Percentiles rank a stretch among this genome's conserved stretches.
These are phyloP conservation scores for Phytophthora cajani DNA, from an alignment of 352 stramenopile genomes.

Conservation along the genomic window DNA sequence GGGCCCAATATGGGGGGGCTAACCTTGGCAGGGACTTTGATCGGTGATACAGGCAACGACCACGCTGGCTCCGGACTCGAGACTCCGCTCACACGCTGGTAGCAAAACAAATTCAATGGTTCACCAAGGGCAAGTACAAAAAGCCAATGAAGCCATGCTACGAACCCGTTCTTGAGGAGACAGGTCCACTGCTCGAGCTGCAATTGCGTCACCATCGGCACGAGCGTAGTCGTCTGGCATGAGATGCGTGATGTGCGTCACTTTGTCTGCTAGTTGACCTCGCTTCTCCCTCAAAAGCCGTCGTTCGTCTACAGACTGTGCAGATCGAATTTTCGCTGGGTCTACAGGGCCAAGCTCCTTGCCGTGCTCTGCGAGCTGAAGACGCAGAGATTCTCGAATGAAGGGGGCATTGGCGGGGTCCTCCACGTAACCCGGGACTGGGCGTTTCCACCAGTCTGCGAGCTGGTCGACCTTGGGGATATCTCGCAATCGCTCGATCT, in stretches of 20 bases:
- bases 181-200: constrained; percentile 39
- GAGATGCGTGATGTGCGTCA: constrained; percentile 47
- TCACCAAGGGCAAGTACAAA: neutral
- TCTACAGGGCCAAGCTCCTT: constrained; percentile 48
- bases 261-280: constrained; percentile 49
- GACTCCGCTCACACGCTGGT: constrained; percentile 13
- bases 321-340: constrained; percentile 50
- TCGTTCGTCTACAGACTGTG: constrained; percentile 47
- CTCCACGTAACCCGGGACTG: constrained; percentile 59
- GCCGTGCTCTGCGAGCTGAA: constrained; percentile 48
- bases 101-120: neutral
- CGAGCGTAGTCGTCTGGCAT: constrained; percentile 41
- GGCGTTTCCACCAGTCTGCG: constrained; percentile 62
- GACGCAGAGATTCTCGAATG: constrained; percentile 48
- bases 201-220: constrained; percentile 28
- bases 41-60: constrained; percentile 56
- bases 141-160: neutral
- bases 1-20: neutral
- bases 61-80: constrained; percentile 20
- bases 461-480: constrained; percentile 58
- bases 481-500: constrained; percentile 57
- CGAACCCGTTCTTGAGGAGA: constrained; percentile 54
- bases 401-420: constrained; percentile 45
- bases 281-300: constrained; percentile 38
- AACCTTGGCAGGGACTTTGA: constrained; percentile 45